Percentiles rank a stretch among this genome's conserved stretches.
Conservation (phyloP, 1,139 yeast genomes). For the Scheffersomyces lignicola region DNA sequence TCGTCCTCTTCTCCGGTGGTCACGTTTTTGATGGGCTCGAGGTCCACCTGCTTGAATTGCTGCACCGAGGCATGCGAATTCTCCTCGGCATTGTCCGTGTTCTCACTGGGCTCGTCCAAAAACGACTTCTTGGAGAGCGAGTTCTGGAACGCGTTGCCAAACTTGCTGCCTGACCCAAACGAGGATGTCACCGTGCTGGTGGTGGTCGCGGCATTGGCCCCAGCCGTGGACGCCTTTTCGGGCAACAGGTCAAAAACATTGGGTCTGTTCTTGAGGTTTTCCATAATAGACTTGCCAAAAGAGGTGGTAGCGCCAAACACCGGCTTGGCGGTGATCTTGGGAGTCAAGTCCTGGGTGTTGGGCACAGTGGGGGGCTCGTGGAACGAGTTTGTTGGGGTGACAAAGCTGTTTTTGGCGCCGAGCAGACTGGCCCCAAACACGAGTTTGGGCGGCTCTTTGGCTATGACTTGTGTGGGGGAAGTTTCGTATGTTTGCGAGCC, state of each 20-base stretch:
- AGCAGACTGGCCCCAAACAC: conserved; percentile 35
- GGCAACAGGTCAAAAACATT: conserved; percentile 37
- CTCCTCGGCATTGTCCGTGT: conserved; percentile 7
- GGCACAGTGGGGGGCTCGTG: conserved; percentile 7
- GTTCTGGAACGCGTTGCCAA: conserved; percentile 57
- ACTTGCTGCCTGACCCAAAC: conserved; percentile 62
- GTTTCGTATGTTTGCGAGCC: conserved; percentile 4
- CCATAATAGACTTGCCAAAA: conserved; percentile 47
- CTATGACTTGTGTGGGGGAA: background rate
- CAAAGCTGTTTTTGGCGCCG: conserved; percentile 12
- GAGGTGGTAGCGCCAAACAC: conserved; percentile 51
- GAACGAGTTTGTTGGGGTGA: conserved; percentile 24
- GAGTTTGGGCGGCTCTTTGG: conserved; percentile 14
- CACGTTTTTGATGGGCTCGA: conserved; percentile 51
- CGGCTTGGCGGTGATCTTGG: conserved; percentile 20
- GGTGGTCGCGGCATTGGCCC: conserved; percentile 7
- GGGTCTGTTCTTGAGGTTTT: conserved; percentile 24
- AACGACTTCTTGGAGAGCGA: conserved; percentile 54
- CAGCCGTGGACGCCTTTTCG: conserved; percentile 9
- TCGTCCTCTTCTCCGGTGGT: conserved; percentile 94
- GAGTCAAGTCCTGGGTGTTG: conserved; percentile 13
- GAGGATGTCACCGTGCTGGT: conserved; percentile 13
- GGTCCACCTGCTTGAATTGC: conserved; percentile 51
- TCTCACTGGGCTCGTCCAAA: conserved; percentile 38
- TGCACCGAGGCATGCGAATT: conserved; percentile 21